These are phyloP conservation scores for Flaveria trinervia DNA, from an alignment of 129 eudicot species.

Conservation along the genomic window DNA sequence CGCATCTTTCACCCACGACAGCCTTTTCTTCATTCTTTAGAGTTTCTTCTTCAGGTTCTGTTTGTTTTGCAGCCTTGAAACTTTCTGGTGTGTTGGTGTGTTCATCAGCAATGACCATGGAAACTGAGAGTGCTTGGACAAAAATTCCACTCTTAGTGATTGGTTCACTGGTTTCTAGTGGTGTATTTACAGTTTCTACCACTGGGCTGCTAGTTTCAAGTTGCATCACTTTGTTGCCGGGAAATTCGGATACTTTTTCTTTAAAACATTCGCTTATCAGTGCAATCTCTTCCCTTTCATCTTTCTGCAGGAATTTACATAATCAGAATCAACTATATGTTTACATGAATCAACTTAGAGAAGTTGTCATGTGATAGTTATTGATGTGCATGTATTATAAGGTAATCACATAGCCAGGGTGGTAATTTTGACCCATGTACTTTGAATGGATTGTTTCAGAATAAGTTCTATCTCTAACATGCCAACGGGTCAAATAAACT, in stretches of 20 bases:
- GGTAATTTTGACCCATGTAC: not conserved
- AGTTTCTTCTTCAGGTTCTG: slow-evolving; percentile 11
- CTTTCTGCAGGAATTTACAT: slow-evolving; percentile 38
- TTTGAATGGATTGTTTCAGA: not conserved
- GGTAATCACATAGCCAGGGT: not conserved
- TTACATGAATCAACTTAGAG: slow-evolving; percentile 5
- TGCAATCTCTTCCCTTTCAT: slow-evolving; percentile 36
- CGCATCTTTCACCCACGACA: not conserved
- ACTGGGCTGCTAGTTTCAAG: slow-evolving; percentile 35
- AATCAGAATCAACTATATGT: slow-evolving; percentile 1
- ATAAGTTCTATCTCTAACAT: not conserved
- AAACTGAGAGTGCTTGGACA: slow-evolving; percentile 42
- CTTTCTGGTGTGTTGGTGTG: slow-evolving; percentile 36
- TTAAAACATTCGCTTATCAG: slow-evolving; percentile 32
- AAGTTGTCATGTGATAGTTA: not conserved
- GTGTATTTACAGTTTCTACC: slow-evolving; percentile 36
- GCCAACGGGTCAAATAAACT: not conserved
- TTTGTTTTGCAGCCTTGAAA: slow-evolving; percentile 27
- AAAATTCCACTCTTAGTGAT: slow-evolving; percentile 40
- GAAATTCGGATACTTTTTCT: slow-evolving; percentile 18
- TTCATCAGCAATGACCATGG: slow-evolving; percentile 33
- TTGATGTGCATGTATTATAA: slow-evolving; percentile 7
- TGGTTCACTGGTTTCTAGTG: slow-evolving; percentile 21
- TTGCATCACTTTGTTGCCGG: slow-evolving; percentile 35
- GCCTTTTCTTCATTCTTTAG: slow-evolving; percentile 16